Evolutionary conservation across 2,329 filamentous ascomycete species (phyloP).

Genomic region (Fonsecaea pedrosoi): DNA sequence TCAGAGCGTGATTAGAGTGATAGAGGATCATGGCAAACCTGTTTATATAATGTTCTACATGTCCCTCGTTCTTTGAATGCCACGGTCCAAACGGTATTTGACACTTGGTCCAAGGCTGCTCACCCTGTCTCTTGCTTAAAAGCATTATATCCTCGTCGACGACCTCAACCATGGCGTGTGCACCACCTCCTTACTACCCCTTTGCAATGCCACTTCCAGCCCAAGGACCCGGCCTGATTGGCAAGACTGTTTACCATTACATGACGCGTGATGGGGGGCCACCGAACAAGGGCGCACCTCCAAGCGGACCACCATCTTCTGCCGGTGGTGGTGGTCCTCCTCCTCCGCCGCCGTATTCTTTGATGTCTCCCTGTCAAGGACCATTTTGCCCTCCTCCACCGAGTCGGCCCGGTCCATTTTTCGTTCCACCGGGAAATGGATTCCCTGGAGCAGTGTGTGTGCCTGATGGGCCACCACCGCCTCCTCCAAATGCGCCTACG

Average conservation of each 20-base stretch:
- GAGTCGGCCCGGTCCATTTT: constrained; percentile 24
- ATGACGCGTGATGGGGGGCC: constrained; percentile 43
- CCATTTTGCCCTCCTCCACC: constrained; percentile 10
- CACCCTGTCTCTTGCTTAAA: not conserved
- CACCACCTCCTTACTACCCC: constrained; percentile 22
- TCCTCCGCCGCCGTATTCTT: constrained; percentile 21
- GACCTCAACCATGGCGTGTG: constrained; percentile 43
- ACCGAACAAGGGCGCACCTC: constrained; percentile 45
- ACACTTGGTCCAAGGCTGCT: not conserved
- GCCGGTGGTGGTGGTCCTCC: not conserved
- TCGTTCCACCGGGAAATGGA: constrained; percentile 29
- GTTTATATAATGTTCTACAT: not conserved
- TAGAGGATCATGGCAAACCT: not conserved
- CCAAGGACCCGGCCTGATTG: constrained; percentile 29
- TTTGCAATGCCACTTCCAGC: constrained; percentile 21
- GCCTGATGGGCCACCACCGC: constrained; percentile 26
- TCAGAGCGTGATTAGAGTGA: not conserved
- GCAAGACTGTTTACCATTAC: constrained; percentile 39
- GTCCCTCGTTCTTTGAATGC: constrained; percentile 4
- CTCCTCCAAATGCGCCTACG: constrained; percentile 22
- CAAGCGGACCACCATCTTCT: constrained; percentile 30
- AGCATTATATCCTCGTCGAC: not conserved
- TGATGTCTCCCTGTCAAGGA: constrained; percentile 15
- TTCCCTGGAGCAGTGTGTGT: constrained; percentile 34
- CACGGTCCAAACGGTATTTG: not conserved